phyloP scores from a whole-genome alignment of 306 rosid genomes.

The Ochetophila trinervis region DNA sequence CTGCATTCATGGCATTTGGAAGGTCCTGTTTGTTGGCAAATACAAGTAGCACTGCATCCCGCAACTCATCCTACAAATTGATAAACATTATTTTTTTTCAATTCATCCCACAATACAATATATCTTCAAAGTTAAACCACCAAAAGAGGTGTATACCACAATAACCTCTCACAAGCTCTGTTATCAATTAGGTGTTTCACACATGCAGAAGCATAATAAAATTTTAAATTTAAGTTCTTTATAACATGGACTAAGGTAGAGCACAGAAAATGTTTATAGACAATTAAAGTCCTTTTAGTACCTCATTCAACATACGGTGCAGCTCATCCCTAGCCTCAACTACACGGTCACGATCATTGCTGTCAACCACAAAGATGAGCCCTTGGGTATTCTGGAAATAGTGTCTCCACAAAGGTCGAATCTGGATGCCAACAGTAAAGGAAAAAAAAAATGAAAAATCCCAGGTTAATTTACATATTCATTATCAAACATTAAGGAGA shows the following conservation, averaged over 20 bases:
- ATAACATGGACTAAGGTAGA: neutral
- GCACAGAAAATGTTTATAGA: neutral
- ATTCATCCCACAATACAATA: neutral
- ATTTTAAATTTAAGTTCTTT: neutral
- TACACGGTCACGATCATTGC: slow-evolving; percentile 60
- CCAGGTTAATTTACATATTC: neutral
- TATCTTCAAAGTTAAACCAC: neutral
- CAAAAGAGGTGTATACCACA: no score
- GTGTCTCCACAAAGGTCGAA: slow-evolving; percentile 56
- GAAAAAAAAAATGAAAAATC: neutral
- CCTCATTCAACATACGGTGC: slow-evolving; percentile 66
- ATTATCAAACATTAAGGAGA: neutral
- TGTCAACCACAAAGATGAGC: slow-evolving; percentile 56
- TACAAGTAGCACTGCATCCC: slow-evolving; percentile 52
- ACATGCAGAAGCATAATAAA: no score
- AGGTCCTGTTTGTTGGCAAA: slow-evolving; percentile 67
- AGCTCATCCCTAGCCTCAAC: slow-evolving; percentile 54
- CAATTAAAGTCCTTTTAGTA: slow-evolving; percentile 7
- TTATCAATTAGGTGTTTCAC: no score
- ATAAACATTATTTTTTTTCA: neutral
- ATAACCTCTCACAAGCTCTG: no score
- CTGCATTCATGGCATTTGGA: slow-evolving; percentile 61
- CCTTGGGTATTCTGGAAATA: slow-evolving; percentile 65
- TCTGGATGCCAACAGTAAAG: slow-evolving; percentile 18
- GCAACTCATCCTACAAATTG: slow-evolving; percentile 44